Base-by-base conservation (phyloP, 2,329 filamentous ascomycete genomes). In the Simplicillium sp. region DNA sequence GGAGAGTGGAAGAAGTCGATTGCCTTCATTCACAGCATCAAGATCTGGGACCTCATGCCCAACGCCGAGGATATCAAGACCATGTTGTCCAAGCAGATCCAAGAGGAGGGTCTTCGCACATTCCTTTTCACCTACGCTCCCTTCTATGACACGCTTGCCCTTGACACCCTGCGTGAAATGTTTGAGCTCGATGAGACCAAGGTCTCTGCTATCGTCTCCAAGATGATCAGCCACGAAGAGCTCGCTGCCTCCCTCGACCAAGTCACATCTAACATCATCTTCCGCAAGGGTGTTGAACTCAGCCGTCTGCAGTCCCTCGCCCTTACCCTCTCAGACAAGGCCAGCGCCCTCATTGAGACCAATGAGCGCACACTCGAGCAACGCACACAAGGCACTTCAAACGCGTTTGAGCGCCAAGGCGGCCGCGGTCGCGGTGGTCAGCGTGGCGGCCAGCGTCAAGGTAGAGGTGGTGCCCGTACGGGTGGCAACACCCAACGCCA, bases 151-250 rank as follows among this genome's bases (percentile, higher is more conserved):
- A 97, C 92, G 16, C 80, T 98, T 45, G 83, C 88, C 45, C 75
- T 96, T 53, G 73, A 78, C 50, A 94, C 89, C 17, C 76, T 98
- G 46, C 83, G 87, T 47, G 73, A 71, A 50, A 98, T 98, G 92
- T 98, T 98, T 64, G 92, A 98, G 67, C 82, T 98, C 17, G 77
- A 89, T 43, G 71, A 83, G 53, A 79, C 83, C 68, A 97, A 97
- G 76, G 89, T 96, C 39, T 74, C 85, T n/a, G 88, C 92, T 29
- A 82, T 98, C 42, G 81, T 98, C 57, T 94, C 87, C 75, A 94
- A 94, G 73, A 98, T 98, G 92, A 97, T 98, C 64, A 94, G 88
- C 56, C 92, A 98, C 71, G 92, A 98, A 67, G 92, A 98, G 66
- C 82, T 98, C 38, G 87, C 86, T 9, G 92, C 92, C 34, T 94